Conservation (phyloP, 257 asterid species). For the Lavandula angustifolia region DNA sequence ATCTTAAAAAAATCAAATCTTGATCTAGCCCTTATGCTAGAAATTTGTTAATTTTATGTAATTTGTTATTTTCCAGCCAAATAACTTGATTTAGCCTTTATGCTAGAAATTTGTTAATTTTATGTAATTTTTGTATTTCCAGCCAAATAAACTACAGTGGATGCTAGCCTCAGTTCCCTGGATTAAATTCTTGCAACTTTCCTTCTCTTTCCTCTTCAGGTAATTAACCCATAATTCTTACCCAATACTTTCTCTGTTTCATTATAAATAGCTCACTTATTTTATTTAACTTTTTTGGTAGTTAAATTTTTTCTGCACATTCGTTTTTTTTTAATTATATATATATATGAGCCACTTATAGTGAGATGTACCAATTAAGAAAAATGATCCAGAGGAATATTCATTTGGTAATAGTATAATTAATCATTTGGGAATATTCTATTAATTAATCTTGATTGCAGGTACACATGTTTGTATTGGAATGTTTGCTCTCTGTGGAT, state of each 20-base stretch:
- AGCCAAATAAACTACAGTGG: conserved; percentile 87
- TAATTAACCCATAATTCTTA: conserved; percentile 32
- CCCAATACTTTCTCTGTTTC: too few species aligned
- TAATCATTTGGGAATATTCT: too few species aligned
- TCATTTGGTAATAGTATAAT: too few species aligned
- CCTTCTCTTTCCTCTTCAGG: conserved; percentile 85
- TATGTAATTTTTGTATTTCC: conserved; percentile 40
- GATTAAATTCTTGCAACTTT: conserved; percentile 72
- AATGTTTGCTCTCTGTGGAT: conserved; percentile 81
- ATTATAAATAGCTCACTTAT: too few species aligned
- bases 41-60: conserved; percentile 15
- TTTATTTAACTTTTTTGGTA: too few species aligned
- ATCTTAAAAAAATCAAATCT: too few species aligned
- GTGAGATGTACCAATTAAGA: too few species aligned
- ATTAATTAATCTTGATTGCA: conserved; percentile 32
- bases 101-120: not conserved
- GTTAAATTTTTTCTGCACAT: too few species aligned
- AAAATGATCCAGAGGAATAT: too few species aligned
- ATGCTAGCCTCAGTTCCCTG: conserved; percentile 76
- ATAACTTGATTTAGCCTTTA: not conserved
- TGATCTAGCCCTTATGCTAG: not conserved
- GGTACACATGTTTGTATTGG: conserved; percentile 70
- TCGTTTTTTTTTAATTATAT: too few species aligned
- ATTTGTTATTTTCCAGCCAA: conserved; percentile 48
- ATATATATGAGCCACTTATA: too few species aligned